phyloP scores from a whole-genome alignment of 208 protist genomes.

The Acanthamoeba sp. region DNA sequence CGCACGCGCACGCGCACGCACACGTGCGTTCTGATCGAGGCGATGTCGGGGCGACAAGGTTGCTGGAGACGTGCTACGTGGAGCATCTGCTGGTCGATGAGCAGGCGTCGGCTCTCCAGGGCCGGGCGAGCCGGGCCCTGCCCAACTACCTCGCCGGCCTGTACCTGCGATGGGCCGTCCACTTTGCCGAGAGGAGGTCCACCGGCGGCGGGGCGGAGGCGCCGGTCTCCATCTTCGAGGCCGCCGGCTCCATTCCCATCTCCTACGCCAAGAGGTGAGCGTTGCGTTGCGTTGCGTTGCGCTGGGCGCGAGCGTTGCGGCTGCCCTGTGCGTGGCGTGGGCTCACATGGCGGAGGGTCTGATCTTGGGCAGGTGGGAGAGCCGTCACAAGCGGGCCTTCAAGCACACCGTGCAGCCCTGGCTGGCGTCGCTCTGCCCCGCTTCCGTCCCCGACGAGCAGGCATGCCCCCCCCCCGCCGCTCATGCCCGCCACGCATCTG shows the following conservation, averaged over 20 bases:
- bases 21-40: neutral
- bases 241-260: conserved; percentile 19
- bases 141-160: conserved; percentile 31
- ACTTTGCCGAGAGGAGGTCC: neutral
- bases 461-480: neutral
- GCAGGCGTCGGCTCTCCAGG: neutral
- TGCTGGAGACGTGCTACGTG: conserved; percentile 47
- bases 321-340: neutral
- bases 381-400: conserved; percentile 47
- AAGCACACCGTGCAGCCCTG: neutral
- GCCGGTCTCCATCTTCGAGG: neutral
- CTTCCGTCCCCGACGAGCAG: neutral
- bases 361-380: conserved; percentile 14
- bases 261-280: conserved; percentile 12
- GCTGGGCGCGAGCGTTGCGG: neutral
- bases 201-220: no score
- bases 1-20: neutral
- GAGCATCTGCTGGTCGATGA: neutral
- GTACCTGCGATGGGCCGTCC: conserved; percentile 9
- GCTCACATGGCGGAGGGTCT: neutral
- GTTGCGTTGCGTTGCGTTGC: neutral
- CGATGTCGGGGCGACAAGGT: neutral
- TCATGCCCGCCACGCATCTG: no score
- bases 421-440: neutral
- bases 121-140: neutral